Conservation (phyloP, 139 green algal species). For the Klebsormidium nitens region DNA sequence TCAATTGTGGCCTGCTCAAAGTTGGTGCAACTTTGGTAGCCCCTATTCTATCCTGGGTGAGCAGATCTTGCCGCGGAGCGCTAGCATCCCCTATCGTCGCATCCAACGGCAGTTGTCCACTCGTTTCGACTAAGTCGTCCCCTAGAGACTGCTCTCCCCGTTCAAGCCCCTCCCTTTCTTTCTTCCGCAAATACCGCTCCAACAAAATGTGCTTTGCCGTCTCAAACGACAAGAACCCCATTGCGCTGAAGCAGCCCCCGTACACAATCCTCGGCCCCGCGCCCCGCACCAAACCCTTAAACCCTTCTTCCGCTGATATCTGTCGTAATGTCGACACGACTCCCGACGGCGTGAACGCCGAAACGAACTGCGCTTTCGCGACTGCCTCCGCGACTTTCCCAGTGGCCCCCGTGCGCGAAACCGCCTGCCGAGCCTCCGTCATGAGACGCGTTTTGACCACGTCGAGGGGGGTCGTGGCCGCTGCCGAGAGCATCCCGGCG, state of each 20-base stretch:
- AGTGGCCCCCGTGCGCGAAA: slow-evolving; percentile 12
- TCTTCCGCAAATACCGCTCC: background rate
- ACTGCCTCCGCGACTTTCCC: slow-evolving; percentile 25
- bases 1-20: too few relatives aligned
- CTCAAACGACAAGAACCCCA: slow-evolving; percentile 38
- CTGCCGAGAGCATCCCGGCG: slow-evolving; percentile 67
- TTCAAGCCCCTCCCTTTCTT: too few relatives aligned
- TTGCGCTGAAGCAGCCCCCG: slow-evolving; percentile 22
- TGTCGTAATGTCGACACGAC: slow-evolving; percentile 17
- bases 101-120: too few relatives aligned
- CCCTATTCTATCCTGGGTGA: too few relatives aligned
- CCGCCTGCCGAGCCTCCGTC: slow-evolving; percentile 30
- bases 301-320: slow-evolving; percentile 29
- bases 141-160: too few relatives aligned
- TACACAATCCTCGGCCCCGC: slow-evolving; percentile 29
- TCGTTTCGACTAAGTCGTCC: too few relatives aligned
- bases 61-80: too few relatives aligned
- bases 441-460: slow-evolving; percentile 90
- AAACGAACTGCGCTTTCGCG: slow-evolving; percentile 10
- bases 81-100: too few relatives aligned
- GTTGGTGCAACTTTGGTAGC: too few relatives aligned
- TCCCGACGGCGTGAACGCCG: slow-evolving; percentile 21
- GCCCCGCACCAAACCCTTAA: slow-evolving; percentile 12
- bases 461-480: slow-evolving; percentile 88
- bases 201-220: slow-evolving; percentile 4